These are phyloP conservation scores for Saccharomycopsis fibuligera DNA, from an alignment of 805 yeast genomes.

Conservation along the genomic window DNA sequence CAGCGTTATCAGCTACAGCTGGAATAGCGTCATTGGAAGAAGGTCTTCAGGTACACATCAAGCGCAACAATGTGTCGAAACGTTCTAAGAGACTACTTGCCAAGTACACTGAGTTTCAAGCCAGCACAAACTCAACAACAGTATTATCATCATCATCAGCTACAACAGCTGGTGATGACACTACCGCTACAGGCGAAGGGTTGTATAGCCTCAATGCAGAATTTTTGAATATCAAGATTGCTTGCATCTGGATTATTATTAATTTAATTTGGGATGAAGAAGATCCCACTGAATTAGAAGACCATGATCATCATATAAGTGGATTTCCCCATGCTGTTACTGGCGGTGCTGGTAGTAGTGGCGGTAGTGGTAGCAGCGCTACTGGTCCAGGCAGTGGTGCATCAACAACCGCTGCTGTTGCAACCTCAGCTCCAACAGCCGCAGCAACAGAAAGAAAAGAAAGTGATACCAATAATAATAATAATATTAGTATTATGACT, in stretches of 20 bases:
- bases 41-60: neutral
- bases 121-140: neutral
- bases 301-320: neutral
- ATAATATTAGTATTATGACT: neutral
- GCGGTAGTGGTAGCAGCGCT: too few species aligned
- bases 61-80: too few species aligned
- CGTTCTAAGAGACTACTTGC: neutral
- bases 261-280: slow-evolving; percentile 12
- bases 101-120: neutral
- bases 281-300: neutral
- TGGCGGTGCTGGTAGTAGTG: too few species aligned
- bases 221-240: slow-evolving; percentile 10
- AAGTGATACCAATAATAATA: neutral
- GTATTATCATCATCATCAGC: too few species aligned
- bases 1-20: neutral
- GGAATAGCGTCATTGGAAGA: neutral
- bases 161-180: neutral
- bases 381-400: neutral
- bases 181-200: neutral
- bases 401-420: too few species aligned
- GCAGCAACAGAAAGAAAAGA: too few species aligned
- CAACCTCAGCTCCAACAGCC: too few species aligned
- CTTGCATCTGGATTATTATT: slow-evolving; percentile 15
- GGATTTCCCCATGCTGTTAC: too few species aligned
- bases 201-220: neutral